Evolutionary conservation across 768 basidiomycete species (phyloP), one percentile per base, ranked within the genome.

Genomic region (Mycena metata): DNA sequence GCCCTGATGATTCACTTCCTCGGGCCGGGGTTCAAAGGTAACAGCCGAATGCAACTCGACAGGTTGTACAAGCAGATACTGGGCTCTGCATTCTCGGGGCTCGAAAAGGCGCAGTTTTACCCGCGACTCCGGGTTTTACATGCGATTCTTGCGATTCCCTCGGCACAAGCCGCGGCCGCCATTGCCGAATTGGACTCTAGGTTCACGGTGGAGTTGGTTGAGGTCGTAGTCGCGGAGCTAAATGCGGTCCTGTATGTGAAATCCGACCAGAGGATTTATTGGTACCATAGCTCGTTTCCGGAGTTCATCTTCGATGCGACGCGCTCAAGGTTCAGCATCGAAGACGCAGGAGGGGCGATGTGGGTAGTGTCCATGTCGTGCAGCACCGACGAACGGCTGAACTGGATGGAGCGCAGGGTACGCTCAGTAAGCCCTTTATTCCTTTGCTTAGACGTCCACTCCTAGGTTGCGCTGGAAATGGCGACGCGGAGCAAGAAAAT

Each of bases 261-360:
- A 67, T 35, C 52, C 21, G 54, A 72, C 13, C 36, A 45, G 9
- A 58, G 21, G 1, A 56, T 76, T 15, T 65, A 70, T 36, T 77
- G 64, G 65, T 74, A 74, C 54, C 73, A 77, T 56, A 63, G 72
- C 23, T 76, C 73, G 9, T 75, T 73, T 43, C 65, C 66, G 15
- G 73, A 77, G 41, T 75, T 75, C 46, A 63, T 76, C 15, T 73
- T 70, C 45, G 35, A 57, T 60, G 50, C 64, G 13, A 30, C 35
- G 9, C 68, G 70, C 21, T 69, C 72, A 23, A 57, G 39, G 30
- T 70, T 70, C 26, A 54, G 19, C 43, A 39, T 39, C 15, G 39
- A 39, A 39, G 15, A 39, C 39, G 39, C 39, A 39, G 41, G 21
- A 16, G 41, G 35, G 13, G 11, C 24, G 17, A 7, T 36, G 36